Conservation (phyloP, 768 basidiomycete genomes). For the Paxillus rubicundulus region DNA sequence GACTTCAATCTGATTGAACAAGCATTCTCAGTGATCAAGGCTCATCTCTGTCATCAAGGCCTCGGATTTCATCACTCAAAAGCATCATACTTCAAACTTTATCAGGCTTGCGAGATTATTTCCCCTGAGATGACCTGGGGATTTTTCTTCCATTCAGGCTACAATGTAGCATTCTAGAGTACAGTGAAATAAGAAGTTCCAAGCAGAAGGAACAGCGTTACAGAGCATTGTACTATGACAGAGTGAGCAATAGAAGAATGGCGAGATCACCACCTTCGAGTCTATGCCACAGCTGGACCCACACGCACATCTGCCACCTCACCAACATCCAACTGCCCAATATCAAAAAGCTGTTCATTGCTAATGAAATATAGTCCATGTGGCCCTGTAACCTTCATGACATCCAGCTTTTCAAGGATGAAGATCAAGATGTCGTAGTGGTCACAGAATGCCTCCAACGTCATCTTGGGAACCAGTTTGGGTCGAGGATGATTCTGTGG, state of each 20-base stretch:
- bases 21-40: constrained; percentile 24
- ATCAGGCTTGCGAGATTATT: constrained; percentile 5
- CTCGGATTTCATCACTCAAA: background rate
- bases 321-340: background rate
- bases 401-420: background rate
- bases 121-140: constrained; percentile 9
- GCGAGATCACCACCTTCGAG: background rate
- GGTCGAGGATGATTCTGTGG: too few relatives aligned
- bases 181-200: too few relatives aligned
- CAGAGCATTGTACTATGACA: background rate
- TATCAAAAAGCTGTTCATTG: background rate
- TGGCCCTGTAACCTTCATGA: background rate
- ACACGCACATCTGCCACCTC: background rate
- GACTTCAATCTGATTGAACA: constrained; percentile 32
- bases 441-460: background rate
- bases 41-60: constrained; percentile 5
- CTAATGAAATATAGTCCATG: background rate
- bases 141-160: constrained; percentile 17
- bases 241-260: background rate
- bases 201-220: too few relatives aligned
- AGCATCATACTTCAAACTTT: constrained; percentile 9
- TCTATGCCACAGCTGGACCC: background rate
- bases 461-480: too few relatives aligned
- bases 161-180: background rate
- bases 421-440: background rate